Evolutionary conservation across 2,329 filamentous ascomycete genomes (phyloP).

Genomic region (Penicillium paneum): DNA sequence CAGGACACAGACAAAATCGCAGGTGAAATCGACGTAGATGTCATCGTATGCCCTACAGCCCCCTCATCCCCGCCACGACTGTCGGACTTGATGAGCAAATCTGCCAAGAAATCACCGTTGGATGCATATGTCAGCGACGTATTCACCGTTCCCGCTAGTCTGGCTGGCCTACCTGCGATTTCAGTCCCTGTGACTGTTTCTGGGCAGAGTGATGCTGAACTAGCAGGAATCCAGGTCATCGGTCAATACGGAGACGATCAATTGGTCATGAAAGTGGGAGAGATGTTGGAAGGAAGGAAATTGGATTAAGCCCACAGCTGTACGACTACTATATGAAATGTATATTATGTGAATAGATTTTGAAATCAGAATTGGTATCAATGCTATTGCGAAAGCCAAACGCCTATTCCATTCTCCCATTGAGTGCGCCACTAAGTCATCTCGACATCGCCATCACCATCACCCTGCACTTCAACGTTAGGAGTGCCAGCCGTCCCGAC

Average conservation of each 20-base stretch:
- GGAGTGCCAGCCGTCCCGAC: conserved; percentile 25
- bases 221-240: conserved; percentile 46
- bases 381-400: conserved; percentile 2
- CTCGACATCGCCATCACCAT: conserved; percentile 31
- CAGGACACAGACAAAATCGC: conserved; percentile 2
- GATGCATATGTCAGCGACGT: conserved; percentile 89
- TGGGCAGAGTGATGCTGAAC: conserved; percentile 12
- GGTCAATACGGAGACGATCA: conserved; percentile 49
- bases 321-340: conserved; percentile 14
- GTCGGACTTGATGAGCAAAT: conserved; percentile 48
- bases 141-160: conserved; percentile 89
- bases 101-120: conserved; percentile 48
- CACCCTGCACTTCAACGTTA: conserved; percentile 14
- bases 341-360: conserved; percentile 4
- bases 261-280: conserved; percentile 40
- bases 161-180: conserved; percentile 85
- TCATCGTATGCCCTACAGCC: conserved; percentile 82
- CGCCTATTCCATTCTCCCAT: conserved; percentile 4
- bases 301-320: conserved; percentile 9
- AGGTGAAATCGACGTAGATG: conserved; percentile 59
- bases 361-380: conserved; percentile 18
- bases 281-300: conserved; percentile 32
- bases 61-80: conserved; percentile 70
- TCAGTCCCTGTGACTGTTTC: conserved; percentile 66
- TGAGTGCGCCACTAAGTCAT: conserved; percentile 21